Evolutionary conservation across 768 basidiomycete genomes (phyloP), one percentile per base, ranked within the genome.

Genomic region (Suillus subalutaceus): DNA sequence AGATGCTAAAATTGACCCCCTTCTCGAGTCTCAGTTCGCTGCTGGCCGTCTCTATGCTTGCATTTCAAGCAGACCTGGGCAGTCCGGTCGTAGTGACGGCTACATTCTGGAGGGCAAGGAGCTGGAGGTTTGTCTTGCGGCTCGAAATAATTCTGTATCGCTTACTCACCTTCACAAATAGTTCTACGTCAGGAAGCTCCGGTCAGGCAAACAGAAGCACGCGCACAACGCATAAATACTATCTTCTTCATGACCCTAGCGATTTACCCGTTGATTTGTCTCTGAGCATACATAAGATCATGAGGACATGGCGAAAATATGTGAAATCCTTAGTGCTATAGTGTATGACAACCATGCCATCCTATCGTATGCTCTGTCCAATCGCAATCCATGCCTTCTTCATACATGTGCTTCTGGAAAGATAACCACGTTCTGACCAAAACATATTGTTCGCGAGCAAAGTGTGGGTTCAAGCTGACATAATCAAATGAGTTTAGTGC

Each of bases 31-130:
- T 55, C 96, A 97, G 76, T 97, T 98, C 75, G 85, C 88, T 73
- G 93, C 96, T 77, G 96, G 97, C 79, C 96, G 97, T 80, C 87
- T 99, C 69, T 96, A 98, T 77, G 97, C 97, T 70, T 75, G 84
- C 72, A 91, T 99, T 79, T 89, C 95, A 66, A 96, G 94, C 79
- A 90, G 97, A 79, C 97, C 97, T 65, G 97, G 97, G 48, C 97
- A 99, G 80, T 92, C 89, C 64, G 97, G 97, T 37, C 95, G 97
- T 71, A 90, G 92, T 65, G 97, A 99, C 79, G 97, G 97, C 62
- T 98, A 99, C 82, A 84, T 99, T 69, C 88, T 99, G 63, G 97
- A 99, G 85, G 97, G 97, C 76, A 96, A 94, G 83, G 97, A 99
- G 80, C 90, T 99, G 64, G 96, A 99, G 87, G 95, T 97, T 70